Evolutionary conservation across 2,329 filamentous ascomycete species (phyloP), one percentile per base, ranked within the genome.

Genomic region (Arthroderma sp.): DNA sequence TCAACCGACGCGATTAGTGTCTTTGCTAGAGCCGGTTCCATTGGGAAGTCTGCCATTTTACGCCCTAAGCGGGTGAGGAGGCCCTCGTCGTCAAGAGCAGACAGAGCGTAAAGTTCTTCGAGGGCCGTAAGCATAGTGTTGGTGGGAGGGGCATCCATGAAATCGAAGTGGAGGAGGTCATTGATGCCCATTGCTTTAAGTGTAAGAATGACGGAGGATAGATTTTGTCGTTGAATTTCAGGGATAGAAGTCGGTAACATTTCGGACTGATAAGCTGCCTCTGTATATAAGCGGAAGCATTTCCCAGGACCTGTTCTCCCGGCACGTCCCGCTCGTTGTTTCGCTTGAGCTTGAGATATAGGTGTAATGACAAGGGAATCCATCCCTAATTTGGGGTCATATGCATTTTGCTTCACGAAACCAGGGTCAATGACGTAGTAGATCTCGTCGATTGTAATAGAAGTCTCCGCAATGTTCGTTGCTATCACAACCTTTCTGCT

Each of bases 131-230:
- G 75, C 86, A 96, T 95, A 8, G 91, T 96, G 57, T 96, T 95
- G 29, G 91, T 91, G 0, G 91, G 91, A 0, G 91, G 91, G 0
- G 91, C 88, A 57, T 98, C 91, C 89, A 98, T 96, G 57, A 98
- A 98, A 65, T 96, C 89, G 57, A 98, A 98, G 59, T 94, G 87
- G 8, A 98, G 73, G 1, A 98, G 71, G 59, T 98, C 91, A 58
- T 98, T 96, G 63, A 98, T 96, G 3, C 93, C 91, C 87, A 98
- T 96, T 0, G 91, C 91, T 61, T 98, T 98, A 42, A 98, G 75
- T 84, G 95, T 94, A 39, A 98, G 74, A 61, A 98, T 96, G 0
- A 89, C 95, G 53, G 84, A 81, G 0, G 86, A 84, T 43, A 98
- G 60, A 56, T 98, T 98, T 61, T 95, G 86, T 1, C 91, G 76